Evolutionary conservation across 371 early-diverging fungal genomes (phyloP).

Genomic region (Vittaforma corneae): DNA sequence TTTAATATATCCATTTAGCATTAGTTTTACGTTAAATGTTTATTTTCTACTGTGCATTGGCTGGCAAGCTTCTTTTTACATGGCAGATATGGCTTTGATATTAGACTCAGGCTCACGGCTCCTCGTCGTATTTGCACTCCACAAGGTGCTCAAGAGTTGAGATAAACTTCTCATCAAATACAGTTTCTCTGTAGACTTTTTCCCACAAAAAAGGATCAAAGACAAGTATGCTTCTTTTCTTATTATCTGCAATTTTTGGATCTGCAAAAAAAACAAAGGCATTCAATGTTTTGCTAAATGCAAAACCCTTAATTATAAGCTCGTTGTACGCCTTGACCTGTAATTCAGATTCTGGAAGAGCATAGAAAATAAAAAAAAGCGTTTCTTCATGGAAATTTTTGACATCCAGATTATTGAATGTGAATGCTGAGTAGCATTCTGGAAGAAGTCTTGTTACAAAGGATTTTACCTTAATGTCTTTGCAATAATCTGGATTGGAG

Average conservation of each 20-base stretch:
- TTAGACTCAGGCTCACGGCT: too few species aligned
- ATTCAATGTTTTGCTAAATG: constrained; percentile 68
- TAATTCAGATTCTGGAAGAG: constrained; percentile 69
- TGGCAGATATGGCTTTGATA: too few species aligned
- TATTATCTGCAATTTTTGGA: constrained; percentile 33
- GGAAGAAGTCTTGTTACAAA: neutral
- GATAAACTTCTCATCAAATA: constrained; percentile 46
- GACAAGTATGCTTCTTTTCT: constrained; percentile 27
- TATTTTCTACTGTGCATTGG: too few species aligned
- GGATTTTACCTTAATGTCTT: neutral
- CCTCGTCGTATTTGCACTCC: neutral
- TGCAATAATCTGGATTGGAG: neutral
- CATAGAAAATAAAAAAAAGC: constrained; percentile 81
- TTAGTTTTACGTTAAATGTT: too few species aligned
- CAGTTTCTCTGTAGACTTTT: constrained; percentile 35
- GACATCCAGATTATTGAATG: constrained; percentile 12
- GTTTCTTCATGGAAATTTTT: constrained; percentile 66
- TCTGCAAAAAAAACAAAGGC: constrained; percentile 31
- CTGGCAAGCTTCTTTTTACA: too few species aligned
- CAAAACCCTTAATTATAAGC: constrained; percentile 72
- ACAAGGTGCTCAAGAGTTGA: constrained; percentile 5
- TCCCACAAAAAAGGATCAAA: constrained; percentile 52
- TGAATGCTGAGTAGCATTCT: constrained; percentile 4
- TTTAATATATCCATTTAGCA: too few species aligned
- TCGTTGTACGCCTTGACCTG: constrained; percentile 82